phyloP scores from a whole-genome alignment of 2,329 filamentous ascomycete species.

The Davidsoniella eucalypti region DNA sequence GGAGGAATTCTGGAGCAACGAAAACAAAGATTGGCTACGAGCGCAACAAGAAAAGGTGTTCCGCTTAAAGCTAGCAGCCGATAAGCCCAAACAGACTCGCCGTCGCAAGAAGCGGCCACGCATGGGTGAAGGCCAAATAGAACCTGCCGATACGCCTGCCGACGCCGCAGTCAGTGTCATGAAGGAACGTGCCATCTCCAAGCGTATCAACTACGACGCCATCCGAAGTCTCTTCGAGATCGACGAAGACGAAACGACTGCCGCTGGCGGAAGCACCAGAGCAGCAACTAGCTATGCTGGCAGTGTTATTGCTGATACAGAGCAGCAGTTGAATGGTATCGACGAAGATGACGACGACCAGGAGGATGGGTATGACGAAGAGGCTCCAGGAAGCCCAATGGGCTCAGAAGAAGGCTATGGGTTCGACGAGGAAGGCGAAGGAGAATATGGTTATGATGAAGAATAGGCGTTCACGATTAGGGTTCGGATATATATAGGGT shows the following conservation, averaged over 20 bases:
- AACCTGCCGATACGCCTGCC: constrained; percentile 48
- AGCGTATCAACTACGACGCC: constrained; percentile 58
- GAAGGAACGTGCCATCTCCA: constrained; percentile 51
- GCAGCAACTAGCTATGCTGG: constrained; percentile 29
- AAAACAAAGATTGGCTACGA: constrained; percentile 87
- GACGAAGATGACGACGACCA: constrained; percentile 22
- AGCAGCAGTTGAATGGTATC: constrained; percentile 23
- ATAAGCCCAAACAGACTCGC: constrained; percentile 39
- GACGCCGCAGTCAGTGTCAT: constrained; percentile 54
- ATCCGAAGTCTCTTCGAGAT: constrained; percentile 41
- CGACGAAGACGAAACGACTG: constrained; percentile 18
- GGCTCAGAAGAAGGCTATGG: constrained; percentile 21
- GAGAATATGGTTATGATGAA: constrained; percentile 3
- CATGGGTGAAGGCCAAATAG: constrained; percentile 48
- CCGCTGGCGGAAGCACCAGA: constrained; percentile 27
- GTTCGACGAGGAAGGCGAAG: constrained; percentile 19
- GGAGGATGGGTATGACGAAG: constrained; percentile 20
- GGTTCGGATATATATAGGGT: not conserved
- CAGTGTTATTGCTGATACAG: constrained; percentile 21
- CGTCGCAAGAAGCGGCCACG: constrained; percentile 37
- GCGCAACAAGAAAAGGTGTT: constrained; percentile 72
- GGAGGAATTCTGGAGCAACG: constrained; percentile 83
- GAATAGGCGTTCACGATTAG: not conserved
- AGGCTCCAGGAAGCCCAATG: constrained; percentile 18
- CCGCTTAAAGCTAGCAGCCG: constrained; percentile 48